Evolutionary conservation across 805 yeast genomes (phyloP).

Genomic region (Yarrowia sp.): DNA sequence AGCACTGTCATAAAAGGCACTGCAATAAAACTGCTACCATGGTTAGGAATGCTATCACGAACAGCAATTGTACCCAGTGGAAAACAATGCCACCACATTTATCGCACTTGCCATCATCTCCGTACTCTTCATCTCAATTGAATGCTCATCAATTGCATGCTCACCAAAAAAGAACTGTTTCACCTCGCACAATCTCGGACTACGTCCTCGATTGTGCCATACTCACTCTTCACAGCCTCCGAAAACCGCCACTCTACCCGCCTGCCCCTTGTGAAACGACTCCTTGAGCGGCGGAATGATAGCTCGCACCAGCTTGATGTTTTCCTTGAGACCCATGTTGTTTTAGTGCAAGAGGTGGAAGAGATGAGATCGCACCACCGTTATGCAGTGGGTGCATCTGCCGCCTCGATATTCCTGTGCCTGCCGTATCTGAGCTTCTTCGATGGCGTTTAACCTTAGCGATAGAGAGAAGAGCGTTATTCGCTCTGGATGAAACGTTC

Average conservation of each 20-base stretch:
- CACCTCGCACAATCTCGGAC: no score
- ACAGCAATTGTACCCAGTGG: no score
- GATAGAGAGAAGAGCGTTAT: no score
- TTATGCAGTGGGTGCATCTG: neutral
- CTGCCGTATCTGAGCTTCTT: constrained; percentile 17
- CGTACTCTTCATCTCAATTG: no score
- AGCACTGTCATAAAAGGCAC: no score
- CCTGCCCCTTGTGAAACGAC: constrained; percentile 83
- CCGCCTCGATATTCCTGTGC: constrained; percentile 7
- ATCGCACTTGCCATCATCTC: no score
- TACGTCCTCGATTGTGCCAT: neutral
- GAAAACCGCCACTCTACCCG: constrained; percentile 78
- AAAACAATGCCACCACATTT: no score
- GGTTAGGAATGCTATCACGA: no score
- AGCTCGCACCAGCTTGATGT: constrained; percentile 48
- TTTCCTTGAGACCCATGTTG: constrained; percentile 27
- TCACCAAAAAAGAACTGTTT: no score
- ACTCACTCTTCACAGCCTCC: constrained; percentile 87
- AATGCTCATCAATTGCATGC: no score
- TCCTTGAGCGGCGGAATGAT: constrained; percentile 76
- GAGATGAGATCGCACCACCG: neutral
- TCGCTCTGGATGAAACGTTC: no score
- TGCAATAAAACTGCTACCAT: no score
- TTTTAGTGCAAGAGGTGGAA: neutral
- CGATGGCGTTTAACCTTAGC: neutral